Base-by-base conservation (phyloP, 2,329 filamentous ascomycete genomes). In the Hypocrella siamensis region DNA sequence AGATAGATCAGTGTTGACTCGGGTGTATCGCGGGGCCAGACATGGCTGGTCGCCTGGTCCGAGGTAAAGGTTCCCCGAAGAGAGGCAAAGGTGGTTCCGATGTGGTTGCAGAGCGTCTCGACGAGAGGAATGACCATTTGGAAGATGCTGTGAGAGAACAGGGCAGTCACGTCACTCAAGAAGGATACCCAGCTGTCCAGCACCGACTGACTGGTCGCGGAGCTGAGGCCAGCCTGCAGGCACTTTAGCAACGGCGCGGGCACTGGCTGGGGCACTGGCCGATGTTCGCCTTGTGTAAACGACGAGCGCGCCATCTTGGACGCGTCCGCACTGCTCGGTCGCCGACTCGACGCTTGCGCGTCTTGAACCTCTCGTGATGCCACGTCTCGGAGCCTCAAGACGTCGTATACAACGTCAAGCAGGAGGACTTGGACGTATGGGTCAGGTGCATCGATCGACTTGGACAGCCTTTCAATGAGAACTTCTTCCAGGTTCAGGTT, bases 131-230 rank as follows among this genome's bases (percentile, higher is more conserved):
- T 76, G 21, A 98, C 60, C 31, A 90, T 79, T 47, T 93, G 81
- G 49, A 94, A 94, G 28, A 94, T 83, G 5, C 78, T 74, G 27
- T 81, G 76, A 0, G 79, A 70, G 52, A 93, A 93, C 11, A 93
- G 64, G 0, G 86, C 84, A 19, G 98, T 60, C 28, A 84, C 82
- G 47, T 88, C 80, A 4, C 75, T 71, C 6, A 98, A 63, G 42
- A 98, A 86, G 19, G 71, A 66, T 8, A 94, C 75, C 92, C 92
- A 98, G 48, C 82, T 86, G 44, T 96, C 86, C 22, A 98, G 61
- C 5, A 92, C 77, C 7, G 75, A 64, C 5, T 83, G 75, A 42
- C 82, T 86, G 32, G 65, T 75, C 3, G 67, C 51, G 4, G 84
- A 81, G 33, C 79, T 75, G 31, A 98, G 76, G 0, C 85, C 90